Percentiles rank a stretch among this genome's conserved stretches.
phyloP scores from a whole-genome alignment of 106 monocot genomes.

The Iris macrosiphon region DNA sequence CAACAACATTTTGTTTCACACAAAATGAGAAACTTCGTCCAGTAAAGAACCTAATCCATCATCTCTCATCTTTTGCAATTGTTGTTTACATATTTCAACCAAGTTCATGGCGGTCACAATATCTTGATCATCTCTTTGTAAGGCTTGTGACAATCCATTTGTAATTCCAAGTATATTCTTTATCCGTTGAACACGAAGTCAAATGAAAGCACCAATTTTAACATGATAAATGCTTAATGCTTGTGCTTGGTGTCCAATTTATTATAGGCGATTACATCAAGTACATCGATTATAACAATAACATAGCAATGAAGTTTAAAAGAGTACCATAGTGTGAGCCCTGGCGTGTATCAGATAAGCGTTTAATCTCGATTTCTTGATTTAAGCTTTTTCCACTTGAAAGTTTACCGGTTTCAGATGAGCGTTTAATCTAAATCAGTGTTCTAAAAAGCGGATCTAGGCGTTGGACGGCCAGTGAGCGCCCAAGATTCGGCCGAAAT shows the following conservation, averaged over 20 bases:
- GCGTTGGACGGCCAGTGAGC: no score
- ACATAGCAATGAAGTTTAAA: background rate
- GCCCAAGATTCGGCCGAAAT: no score
- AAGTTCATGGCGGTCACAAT: background rate
- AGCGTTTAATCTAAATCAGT: no score
- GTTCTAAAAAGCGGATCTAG: no score
- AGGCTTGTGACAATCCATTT: no score
- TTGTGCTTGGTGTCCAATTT: background rate
- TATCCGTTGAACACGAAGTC: background rate
- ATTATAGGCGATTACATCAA: background rate
- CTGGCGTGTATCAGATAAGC: no score
- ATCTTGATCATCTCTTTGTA: no score
- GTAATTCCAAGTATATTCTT: no score
- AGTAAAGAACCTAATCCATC: background rate
- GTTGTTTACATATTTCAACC: background rate
- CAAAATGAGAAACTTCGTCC: background rate
- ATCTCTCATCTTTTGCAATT: conserved; percentile 3
- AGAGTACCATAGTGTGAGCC: conserved; percentile 5
- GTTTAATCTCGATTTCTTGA: background rate
- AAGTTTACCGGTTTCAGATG: no score
- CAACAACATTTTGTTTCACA: background rate
- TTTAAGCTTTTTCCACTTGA: background rate
- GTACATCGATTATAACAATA: background rate
- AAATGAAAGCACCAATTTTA: background rate
- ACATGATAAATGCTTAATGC: background rate